Evolutionary conservation across 2,329 filamentous ascomycete genomes (phyloP).

Genomic region (Colletotrichum kahawae): DNA sequence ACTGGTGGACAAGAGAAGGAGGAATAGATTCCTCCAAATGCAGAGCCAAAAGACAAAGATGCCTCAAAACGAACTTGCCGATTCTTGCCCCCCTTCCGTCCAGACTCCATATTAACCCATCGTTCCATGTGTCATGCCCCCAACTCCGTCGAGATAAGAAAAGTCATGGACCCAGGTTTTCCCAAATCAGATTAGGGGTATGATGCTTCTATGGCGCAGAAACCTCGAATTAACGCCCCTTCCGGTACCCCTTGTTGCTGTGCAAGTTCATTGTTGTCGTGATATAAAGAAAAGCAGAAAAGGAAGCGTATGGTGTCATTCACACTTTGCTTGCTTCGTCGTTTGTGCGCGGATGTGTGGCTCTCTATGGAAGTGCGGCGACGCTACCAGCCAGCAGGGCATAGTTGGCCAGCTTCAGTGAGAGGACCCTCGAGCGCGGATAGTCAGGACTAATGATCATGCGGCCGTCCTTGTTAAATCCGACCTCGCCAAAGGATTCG

Average conservation of each 20-base stretch:
- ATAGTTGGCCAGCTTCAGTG: constrained; percentile 64
- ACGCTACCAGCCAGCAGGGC: constrained; percentile 43
- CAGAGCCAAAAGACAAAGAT: background rate
- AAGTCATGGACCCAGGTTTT: constrained; percentile 10
- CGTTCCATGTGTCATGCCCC: background rate
- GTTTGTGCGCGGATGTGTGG: background rate
- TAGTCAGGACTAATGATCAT: constrained; percentile 62
- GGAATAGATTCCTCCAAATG: background rate
- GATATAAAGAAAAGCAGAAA: background rate
- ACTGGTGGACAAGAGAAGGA: background rate
- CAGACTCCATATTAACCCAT: constrained; percentile 16
- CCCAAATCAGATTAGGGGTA: constrained; percentile 21
- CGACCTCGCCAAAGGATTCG: constrained; percentile 67
- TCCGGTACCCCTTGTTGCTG: constrained; percentile 12
- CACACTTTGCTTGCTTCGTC: background rate
- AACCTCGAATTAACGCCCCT: constrained; percentile 12
- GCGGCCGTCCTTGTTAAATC: constrained; percentile 63
- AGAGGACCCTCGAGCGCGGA: constrained; percentile 56
- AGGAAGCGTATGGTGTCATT: background rate
- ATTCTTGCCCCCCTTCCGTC: background rate
- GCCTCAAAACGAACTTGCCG: background rate
- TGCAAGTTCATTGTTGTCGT: constrained; percentile 21
- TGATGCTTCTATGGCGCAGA: constrained; percentile 20
- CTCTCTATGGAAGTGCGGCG: constrained; percentile 4
- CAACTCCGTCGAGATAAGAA: constrained; percentile 10